Conservation (phyloP, 139 green algal genomes). For the Diplosphaera chodatii region DNA sequence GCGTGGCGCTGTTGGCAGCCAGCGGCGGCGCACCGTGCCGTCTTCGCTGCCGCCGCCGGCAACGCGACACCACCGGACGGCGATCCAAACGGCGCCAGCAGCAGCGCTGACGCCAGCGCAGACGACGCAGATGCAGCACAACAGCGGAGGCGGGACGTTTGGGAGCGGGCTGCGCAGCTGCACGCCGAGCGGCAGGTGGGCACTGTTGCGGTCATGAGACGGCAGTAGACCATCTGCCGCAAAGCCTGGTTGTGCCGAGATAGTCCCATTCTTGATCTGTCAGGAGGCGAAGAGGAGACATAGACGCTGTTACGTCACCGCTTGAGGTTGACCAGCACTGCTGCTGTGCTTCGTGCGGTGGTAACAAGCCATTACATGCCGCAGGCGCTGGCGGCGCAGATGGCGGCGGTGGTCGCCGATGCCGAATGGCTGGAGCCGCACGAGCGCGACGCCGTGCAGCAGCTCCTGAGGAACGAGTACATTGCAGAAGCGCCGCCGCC, state of each 20-base stretch:
- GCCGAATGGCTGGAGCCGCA: not conserved
- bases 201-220: not conserved
- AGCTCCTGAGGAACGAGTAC: not conserved
- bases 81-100: not conserved
- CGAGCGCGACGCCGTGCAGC: not conserved
- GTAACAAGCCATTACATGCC: not conserved
- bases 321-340: too few relatives aligned
- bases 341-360: too few relatives aligned
- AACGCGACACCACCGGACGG: not conserved
- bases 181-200: not conserved
- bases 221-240: too few relatives aligned
- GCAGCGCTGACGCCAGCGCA: not conserved
- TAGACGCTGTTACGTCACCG: too few relatives aligned
- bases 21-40: too few relatives aligned
- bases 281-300: too few relatives aligned
- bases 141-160: not conserved
- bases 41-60: too few relatives aligned
- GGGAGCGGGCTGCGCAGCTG: not conserved
- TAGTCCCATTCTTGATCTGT: too few relatives aligned
- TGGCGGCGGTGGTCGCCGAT: not conserved
- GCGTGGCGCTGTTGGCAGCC: too few relatives aligned
- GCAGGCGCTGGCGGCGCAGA: not conserved
- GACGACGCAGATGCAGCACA: not conserved
- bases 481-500: not conserved
- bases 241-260: too few relatives aligned